phyloP scores from a whole-genome alignment of 306 rosid species.

The Trichosanthes truncata region DNA sequence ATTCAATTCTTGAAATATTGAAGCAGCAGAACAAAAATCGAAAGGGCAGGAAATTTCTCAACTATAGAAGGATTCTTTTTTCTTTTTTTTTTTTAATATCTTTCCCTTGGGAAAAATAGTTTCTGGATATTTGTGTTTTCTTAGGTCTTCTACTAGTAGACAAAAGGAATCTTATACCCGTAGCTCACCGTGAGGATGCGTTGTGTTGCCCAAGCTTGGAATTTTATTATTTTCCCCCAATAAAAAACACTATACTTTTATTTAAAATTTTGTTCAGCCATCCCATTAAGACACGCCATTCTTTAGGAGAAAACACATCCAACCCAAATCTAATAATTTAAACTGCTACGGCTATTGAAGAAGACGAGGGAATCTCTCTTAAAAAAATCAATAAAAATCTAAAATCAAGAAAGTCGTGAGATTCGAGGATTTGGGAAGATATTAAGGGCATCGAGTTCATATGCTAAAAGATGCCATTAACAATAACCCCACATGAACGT shows the following conservation, averaged over 20 bases:
- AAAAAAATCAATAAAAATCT: neutral
- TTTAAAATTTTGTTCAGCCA: neutral
- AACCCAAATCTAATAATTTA: slow-evolving; percentile 3
- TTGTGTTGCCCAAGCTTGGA: slow-evolving; percentile 8
- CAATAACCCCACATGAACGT: slow-evolving; percentile 14
- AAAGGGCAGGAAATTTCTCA: neutral
- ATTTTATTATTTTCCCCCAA: neutral
- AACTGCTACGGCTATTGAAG: neutral
- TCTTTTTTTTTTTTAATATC: neutral
- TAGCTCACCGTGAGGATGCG: slow-evolving; percentile 2
- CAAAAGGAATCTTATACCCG: slow-evolving; percentile 20
- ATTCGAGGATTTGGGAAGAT: slow-evolving; percentile 18
- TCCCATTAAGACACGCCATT: slow-evolving; percentile 28
- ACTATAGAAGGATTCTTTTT: neutral
- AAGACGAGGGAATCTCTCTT: slow-evolving; percentile 17
- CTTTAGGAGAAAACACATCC: slow-evolving; percentile 26
- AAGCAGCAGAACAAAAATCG: neutral
- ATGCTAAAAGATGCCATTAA: slow-evolving; percentile 17
- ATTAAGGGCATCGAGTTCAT: slow-evolving; percentile 26
- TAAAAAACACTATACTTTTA: neutral
- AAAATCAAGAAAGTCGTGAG: slow-evolving; percentile 16
- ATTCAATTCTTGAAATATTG: neutral
- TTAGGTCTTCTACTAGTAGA: slow-evolving; percentile 11
- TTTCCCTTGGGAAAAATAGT: neutral
- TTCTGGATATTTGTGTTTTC: slow-evolving; percentile 22